These are phyloP conservation scores for Globisporangium nunn DNA, from an alignment of 352 stramenopile genomes.

Conservation along the genomic window DNA sequence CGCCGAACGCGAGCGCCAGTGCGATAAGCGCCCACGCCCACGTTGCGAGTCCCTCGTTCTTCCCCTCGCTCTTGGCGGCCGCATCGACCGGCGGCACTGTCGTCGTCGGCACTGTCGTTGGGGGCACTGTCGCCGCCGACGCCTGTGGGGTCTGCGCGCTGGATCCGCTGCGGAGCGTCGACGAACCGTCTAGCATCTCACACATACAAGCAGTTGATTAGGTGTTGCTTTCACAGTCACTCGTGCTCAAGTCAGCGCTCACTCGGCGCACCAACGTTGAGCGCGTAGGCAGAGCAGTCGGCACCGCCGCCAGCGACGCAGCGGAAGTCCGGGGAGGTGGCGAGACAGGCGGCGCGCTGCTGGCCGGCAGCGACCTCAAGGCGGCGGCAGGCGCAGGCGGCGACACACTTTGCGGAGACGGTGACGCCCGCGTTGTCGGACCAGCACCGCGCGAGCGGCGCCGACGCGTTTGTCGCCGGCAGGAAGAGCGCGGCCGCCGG, in stretches of 20 bases:
- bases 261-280: constrained; percentile 10
- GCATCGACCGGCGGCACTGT: background rate
- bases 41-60: constrained; percentile 14
- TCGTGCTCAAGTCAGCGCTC: background rate
- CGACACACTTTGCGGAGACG: constrained; percentile 1
- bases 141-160: background rate
- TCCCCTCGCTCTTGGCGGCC: constrained; percentile 7
- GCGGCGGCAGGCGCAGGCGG: constrained; percentile 9
- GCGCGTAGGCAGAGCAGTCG: constrained; percentile 18
- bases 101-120: background rate
- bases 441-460: constrained; percentile 2
- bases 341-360: constrained; percentile 6
- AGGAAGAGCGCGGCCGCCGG: constrained; percentile 22
- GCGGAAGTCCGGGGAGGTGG: constrained; percentile 5
- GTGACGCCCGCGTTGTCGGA: constrained; percentile 8
- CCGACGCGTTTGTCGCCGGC: background rate
- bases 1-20: constrained; percentile 20
- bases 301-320: constrained; percentile 2
- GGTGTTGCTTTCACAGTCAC: background rate
- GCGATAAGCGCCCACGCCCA: constrained; percentile 35
- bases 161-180: background rate
- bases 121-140: background rate
- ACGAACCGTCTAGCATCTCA: constrained; percentile 5
- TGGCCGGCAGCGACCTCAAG: background rate
- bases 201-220: background rate